Percentiles rank a stretch among this genome's conserved stretches.
phyloP scores from a whole-genome alignment of 768 basidiomycete genomes.

The Phylloporus rhodoxanthus region DNA sequence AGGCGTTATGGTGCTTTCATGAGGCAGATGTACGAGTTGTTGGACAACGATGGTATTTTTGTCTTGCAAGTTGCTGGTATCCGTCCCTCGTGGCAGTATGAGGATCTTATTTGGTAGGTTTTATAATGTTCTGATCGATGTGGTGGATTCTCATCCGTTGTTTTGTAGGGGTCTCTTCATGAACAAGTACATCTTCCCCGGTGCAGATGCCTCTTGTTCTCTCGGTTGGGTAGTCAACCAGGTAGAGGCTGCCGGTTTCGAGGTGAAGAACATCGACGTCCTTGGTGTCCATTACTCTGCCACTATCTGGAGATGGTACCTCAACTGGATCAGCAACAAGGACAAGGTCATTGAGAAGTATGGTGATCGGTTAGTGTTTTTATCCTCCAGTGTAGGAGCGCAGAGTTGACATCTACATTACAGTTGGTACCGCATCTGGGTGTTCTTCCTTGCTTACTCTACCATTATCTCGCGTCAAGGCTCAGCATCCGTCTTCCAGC shows the following conservation, averaged over 20 bases:
- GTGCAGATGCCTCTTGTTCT: slow-evolving; percentile 93
- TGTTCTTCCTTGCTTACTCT: slow-evolving; percentile 92
- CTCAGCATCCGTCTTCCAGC: slow-evolving; percentile 88
- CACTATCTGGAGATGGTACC: slow-evolving; percentile 88
- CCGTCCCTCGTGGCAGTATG: slow-evolving; percentile 95
- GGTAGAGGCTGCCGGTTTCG: slow-evolving; percentile 89
- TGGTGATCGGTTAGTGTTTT: slow-evolving; percentile 56
- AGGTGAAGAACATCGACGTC: slow-evolving; percentile 94
- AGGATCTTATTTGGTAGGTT: slow-evolving; percentile 87
- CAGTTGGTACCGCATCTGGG: slow-evolving; percentile 91
- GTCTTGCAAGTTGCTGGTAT: slow-evolving; percentile 98
- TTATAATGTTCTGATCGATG: not conserved
- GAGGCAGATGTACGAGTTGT: slow-evolving; percentile 83
- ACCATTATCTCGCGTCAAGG: slow-evolving; percentile 87
- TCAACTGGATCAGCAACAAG: slow-evolving; percentile 94
- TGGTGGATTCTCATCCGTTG: not conserved
- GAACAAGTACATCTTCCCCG: slow-evolving; percentile 99
- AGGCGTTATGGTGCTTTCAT: slow-evolving; percentile 88
- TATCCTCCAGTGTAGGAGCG: no score
- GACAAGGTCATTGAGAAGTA: slow-evolving; percentile 85
- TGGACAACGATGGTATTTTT: slow-evolving; percentile 91
- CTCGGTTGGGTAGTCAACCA: slow-evolving; percentile 90
- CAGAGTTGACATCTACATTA: not conserved
- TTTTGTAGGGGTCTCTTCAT: slow-evolving; percentile 82
- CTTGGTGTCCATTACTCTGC: slow-evolving; percentile 97